Base-by-base conservation (phyloP, 2,329 filamentous ascomycete species). In the Pseudopyrenochaeta lycopersici region DNA sequence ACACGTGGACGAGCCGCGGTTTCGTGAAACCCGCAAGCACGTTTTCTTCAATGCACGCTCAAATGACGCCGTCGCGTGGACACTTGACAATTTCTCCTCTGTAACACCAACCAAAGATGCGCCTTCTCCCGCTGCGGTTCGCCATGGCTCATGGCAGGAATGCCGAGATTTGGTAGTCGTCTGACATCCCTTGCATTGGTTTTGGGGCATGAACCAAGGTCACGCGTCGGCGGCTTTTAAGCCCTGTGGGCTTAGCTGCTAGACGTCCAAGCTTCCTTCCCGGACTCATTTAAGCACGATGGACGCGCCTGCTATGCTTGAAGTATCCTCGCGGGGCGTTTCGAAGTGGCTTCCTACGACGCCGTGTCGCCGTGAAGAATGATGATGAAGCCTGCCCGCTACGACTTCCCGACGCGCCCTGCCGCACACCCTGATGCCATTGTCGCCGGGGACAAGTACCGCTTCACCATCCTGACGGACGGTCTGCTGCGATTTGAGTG, bases 401-500 rank as follows among this genome's bases (percentile, higher is more conserved):
- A 80, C 67, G 63, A 72, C 36, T 80, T 82, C 62, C 74, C 77
- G 12, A 77, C 71, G 53, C 70, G 74, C 51, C 81, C 81, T 0
- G 58, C 76, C 14, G 78, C 82, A 10, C 76, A 81, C 49, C 63
- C 78, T 4, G 70, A 78, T 33, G 77, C 82, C 31, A 73, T 81
- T 50, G 76, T 84, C 36, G 68, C 70, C 4, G 81, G 81, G 49
- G 68, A 75, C 33, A 77, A 82, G 42, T 88, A 84, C 69, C 83
- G 86, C 48, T 88, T 88, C 67, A 87, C 83, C 7, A 59, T 88
- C 41, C 76, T 89, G 42, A 81, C 79, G 9, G 81, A 86, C 45
- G 77, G 81, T 2, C 75, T 88, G 2, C 58, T 88, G 23, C 83
- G 86, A 29, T 87, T 84, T 56, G 86, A 88, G 72, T 89, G 84